Evolutionary conservation across 345 rosid genomes (phyloP), one percentile per base, ranked within the genome.

Genomic region (Aquilaria sinensis): DNA sequence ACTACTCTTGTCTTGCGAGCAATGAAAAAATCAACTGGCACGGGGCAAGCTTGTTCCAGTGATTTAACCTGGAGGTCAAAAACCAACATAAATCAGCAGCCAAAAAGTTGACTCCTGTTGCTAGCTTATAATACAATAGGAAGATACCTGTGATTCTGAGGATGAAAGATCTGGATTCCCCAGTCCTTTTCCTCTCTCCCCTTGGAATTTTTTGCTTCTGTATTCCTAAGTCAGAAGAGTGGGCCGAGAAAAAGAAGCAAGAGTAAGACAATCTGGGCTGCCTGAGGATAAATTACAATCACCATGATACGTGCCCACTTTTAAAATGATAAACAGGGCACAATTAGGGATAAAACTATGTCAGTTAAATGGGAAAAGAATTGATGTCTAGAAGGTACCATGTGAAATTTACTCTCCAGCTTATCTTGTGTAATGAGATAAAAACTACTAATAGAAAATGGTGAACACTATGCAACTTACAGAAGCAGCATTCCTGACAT

Each of bases 21-120:
- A 69, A 93, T 80, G 67, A 75, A 80, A 67, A 93, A 77, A 74
- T 90, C 96, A 78, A 81, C 81, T 46, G 98, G 92, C 57, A 93
- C 82, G 58, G 97, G 97, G 6, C 49, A 77, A 66, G 78, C 68
- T 67, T 70, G 73, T 74, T 92, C 79, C 66, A 78, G 55, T 10
- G 72, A 77, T 50, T 73, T 64, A 67, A 77, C 84, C 98, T 89
- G 80, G 47, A 51, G 73, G 52, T n/a, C 33, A 71, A 58, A 12
- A 56, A 34, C 5, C 43, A 37, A 37, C 43, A 37, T 37, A 37
- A 37, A 37, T 37, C 43, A 37, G 46, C 16, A 57, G 47, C 29
- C 57, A 37, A 64, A 37, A 37, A 4, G 5, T 37, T 8, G 8
- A 37, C 43, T 4, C 43, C 43, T 37, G 43, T 37, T 37, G 43